phyloP scores from a whole-genome alignment of 768 basidiomycete genomes.

The Phanerochaete carnosa region DNA sequence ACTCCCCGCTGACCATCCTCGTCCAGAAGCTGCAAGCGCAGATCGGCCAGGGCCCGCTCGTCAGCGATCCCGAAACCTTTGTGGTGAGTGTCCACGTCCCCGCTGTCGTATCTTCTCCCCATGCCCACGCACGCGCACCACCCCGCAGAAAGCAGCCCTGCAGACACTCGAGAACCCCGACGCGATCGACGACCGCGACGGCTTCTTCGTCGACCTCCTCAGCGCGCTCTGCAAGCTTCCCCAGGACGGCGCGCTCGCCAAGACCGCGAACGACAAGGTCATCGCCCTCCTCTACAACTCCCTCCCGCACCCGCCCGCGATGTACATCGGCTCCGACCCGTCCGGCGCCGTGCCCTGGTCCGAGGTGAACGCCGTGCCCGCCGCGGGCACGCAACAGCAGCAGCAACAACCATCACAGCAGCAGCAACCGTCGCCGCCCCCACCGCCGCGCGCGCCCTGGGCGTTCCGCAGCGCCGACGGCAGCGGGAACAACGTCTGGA shows the following conservation, averaged over 20 bases:
- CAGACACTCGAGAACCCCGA: constrained; percentile 14
- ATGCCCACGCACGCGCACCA: neutral
- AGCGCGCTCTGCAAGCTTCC: constrained; percentile 12
- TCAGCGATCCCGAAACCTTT: constrained; percentile 12
- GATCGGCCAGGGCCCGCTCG: constrained; percentile 12
- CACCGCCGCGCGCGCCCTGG: constrained; percentile 13
- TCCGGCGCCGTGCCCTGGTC: constrained; percentile 1
- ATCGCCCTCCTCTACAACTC: constrained; percentile 26
- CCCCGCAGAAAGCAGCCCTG: constrained; percentile 6
- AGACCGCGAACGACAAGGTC: constrained; percentile 13
- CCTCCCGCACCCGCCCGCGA: constrained; percentile 30
- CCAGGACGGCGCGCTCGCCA: constrained; percentile 1
- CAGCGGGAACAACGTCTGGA: constrained; percentile 42
- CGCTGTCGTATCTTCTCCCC: neutral
- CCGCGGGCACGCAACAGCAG: neutral
- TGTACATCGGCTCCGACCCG: constrained; percentile 15
- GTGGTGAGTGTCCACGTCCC: constrained; percentile 8
- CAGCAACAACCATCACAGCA: neutral
- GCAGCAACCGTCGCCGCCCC: neutral
- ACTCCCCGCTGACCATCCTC: constrained; percentile 33
- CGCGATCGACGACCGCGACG: constrained; percentile 42
- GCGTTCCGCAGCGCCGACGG: constrained; percentile 48
- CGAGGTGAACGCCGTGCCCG: neutral
- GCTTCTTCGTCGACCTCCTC: constrained; percentile 21
- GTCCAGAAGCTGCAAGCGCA: constrained; percentile 12